phyloP scores from a whole-genome alignment of 768 basidiomycete species.

The Trametes punicea region DNA sequence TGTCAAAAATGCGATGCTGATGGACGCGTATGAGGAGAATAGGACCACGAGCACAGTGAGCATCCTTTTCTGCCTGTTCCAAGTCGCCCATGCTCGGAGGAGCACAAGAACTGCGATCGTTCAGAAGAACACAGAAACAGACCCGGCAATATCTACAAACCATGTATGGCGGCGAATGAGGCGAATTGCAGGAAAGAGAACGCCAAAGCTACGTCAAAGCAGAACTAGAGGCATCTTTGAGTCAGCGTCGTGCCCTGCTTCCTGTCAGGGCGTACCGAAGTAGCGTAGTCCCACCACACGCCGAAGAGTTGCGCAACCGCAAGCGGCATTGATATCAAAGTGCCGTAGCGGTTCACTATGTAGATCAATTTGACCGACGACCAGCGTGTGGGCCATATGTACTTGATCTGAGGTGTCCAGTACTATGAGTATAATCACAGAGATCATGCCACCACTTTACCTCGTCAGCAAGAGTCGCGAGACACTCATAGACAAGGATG shows the following conservation, averaged over 20 bases:
- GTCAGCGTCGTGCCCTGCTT: not conserved
- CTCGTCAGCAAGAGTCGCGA: constrained; percentile 11
- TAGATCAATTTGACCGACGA: constrained; percentile 18
- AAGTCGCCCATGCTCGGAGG: constrained; percentile 18
- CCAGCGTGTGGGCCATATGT: constrained; percentile 19
- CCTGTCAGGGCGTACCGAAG: not conserved
- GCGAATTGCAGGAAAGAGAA: constrained; percentile 9
- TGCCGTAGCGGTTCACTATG: constrained; percentile 19
- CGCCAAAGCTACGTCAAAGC: not conserved
- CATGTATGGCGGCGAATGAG: constrained; percentile 14
- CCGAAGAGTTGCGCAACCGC: constrained; percentile 8
- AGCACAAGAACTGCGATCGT: constrained; percentile 13
- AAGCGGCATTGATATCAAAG: not conserved
- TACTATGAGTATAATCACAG: not conserved
- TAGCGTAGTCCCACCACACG: constrained; percentile 4
- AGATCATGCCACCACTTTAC: not conserved
- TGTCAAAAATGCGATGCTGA: constrained; percentile 2
- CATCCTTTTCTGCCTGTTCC: constrained; percentile 11
- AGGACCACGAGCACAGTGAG: constrained; percentile 1
- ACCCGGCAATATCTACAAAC: not conserved
- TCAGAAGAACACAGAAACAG: not conserved
- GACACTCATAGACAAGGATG: constrained; percentile 11
- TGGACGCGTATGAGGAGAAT: constrained; percentile 6
- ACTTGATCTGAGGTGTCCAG: not conserved
- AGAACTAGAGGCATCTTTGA: constrained; percentile 1